These are phyloP conservation scores for Trichoderma brevicompactum DNA, from an alignment of 2,329 filamentous ascomycete genomes.

Conservation along the genomic window DNA sequence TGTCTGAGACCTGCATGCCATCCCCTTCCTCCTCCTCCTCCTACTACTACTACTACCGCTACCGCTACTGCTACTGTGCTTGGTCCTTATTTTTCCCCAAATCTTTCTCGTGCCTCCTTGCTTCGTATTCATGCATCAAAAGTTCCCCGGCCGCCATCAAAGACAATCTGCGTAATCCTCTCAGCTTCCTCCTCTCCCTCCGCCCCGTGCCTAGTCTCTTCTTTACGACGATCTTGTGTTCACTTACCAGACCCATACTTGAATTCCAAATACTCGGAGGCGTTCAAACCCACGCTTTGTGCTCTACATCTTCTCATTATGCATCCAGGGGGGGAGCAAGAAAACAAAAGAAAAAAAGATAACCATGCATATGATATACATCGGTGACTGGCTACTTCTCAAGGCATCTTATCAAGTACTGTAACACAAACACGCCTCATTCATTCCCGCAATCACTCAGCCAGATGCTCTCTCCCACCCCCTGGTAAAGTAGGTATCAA, in stretches of 20 bases:
- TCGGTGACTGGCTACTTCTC: constrained; percentile 2
- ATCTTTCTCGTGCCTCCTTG: not conserved
- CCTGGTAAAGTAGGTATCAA: not conserved
- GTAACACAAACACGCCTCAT: not conserved
- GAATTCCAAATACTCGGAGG: constrained; percentile 1
- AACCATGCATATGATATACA: constrained; percentile 16
- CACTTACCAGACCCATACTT: not conserved
- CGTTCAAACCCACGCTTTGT: not conserved
- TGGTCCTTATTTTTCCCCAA: not conserved
- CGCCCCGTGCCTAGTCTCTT: not conserved
- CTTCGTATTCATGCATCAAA: constrained; percentile 1
- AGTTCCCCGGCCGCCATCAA: not conserved
- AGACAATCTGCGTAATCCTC: not conserved
- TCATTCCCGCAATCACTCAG: not conserved
- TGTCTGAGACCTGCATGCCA: too few species aligned
- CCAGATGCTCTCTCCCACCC: not conserved
- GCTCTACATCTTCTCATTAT: not conserved
- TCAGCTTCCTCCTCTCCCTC: not conserved
- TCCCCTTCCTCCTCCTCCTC: too few species aligned
- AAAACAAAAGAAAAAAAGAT: not conserved
- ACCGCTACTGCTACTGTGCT: too few species aligned
- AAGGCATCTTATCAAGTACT: constrained; percentile 4
- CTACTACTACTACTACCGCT: too few species aligned
- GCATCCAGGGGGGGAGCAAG: too few species aligned
- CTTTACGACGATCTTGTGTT: too few species aligned